A percentile compares a stretch with the other conserved stretches of the same genome.
Evolutionary conservation across 2,329 filamentous ascomycete species (phyloP).

Genomic region (Corynespora cassiicola): DNA sequence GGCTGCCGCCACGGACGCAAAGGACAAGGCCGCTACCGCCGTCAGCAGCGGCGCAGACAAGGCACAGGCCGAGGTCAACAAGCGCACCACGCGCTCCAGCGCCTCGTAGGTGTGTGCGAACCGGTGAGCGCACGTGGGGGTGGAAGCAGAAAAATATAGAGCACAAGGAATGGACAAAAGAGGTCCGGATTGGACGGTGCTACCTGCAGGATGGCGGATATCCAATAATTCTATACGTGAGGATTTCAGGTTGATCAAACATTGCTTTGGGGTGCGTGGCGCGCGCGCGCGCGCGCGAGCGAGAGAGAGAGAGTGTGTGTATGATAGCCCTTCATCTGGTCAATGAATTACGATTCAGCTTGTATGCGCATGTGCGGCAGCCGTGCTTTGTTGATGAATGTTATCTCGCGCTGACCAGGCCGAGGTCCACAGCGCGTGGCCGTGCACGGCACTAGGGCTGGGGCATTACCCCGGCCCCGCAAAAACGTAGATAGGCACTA

Average conservation of each 20-base stretch:
- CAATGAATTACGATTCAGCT: conserved; percentile 1
- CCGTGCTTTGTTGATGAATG: too few species aligned
- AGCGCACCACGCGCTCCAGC: conserved; percentile 60
- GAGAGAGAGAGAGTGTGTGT: conserved; percentile 9
- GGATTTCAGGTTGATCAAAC: conserved; percentile 32
- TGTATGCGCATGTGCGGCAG: too few species aligned
- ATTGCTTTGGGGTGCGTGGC: conserved; percentile 31
- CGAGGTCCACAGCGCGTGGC: too few species aligned
- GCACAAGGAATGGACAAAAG: conserved; percentile 11
- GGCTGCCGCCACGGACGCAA: conserved; percentile 68
- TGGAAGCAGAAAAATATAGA: conserved; percentile 6
- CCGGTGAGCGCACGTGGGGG: too few species aligned
- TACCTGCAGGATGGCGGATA: conserved; percentile 20
- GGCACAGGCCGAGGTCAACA: conserved; percentile 73
- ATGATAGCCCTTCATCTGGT: conserved; percentile 11
- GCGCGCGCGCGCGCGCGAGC: too few species aligned
- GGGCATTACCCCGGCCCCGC: too few species aligned
- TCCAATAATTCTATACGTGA: conserved; percentile 21
- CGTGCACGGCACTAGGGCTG: too few species aligned
- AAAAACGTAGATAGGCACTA: too few species aligned
- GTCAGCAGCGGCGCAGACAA: conserved; percentile 71
- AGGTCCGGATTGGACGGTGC: conserved; percentile 18
- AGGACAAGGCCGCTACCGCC: conserved; percentile 74
- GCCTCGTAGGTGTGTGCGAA: conserved; percentile 32
- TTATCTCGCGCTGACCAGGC: too few species aligned